Base-by-base conservation (phyloP, 768 basidiomycete species). In the Leccinum rimulosum region DNA sequence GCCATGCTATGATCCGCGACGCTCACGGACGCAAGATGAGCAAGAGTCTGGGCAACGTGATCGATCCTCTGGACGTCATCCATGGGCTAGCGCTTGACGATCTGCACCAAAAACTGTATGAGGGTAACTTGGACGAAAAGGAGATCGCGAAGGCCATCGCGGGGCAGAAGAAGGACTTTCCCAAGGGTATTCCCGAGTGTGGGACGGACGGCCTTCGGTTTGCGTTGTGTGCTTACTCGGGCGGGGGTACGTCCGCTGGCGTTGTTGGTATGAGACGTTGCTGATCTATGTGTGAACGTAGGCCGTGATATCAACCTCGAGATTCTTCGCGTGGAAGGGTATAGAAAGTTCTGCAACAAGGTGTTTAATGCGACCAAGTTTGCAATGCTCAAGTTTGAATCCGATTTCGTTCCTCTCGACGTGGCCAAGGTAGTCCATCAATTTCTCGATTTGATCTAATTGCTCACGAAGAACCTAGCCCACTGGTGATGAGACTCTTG, bases 301-400 rank as follows among this genome's bases (percentile, higher is more conserved):
- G 95, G 94, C 30, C 91, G 95, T 49, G 96, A 98, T 74, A 96
- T 99, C 78, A 97, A 98, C 73, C 79, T 99, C 61, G 95, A 98
- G 70, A 95, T 99, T 65, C 75, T 93, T 62, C 88, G 95, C 54
- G 94, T 98, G 33, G 95, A 98, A 75, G 97, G 95, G 2, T 98
- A 98, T 75, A 87, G 97, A 74, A 98, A 98, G 75, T 99, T 99
- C 80, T 98, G 97, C 79, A 99, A 99, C 79, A 98, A 98, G 80
- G 86, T 98, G 28, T 98, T 96, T 82, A 99, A 99, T 70, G 97
- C 97, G 1, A 98, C 95, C 51, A 95, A 95, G 75, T 98, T 99
- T 67, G 96, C 95, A n/a, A 94, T 98, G 90, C 85, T 98, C 73
- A 96, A 96, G 77, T 80, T 99, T 33, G 95, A 94, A 57, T 85